These are phyloP conservation scores for Kluyveromyces marxianus DNA, from an alignment of 1,139 yeast genomes.

Conservation along the genomic window DNA sequence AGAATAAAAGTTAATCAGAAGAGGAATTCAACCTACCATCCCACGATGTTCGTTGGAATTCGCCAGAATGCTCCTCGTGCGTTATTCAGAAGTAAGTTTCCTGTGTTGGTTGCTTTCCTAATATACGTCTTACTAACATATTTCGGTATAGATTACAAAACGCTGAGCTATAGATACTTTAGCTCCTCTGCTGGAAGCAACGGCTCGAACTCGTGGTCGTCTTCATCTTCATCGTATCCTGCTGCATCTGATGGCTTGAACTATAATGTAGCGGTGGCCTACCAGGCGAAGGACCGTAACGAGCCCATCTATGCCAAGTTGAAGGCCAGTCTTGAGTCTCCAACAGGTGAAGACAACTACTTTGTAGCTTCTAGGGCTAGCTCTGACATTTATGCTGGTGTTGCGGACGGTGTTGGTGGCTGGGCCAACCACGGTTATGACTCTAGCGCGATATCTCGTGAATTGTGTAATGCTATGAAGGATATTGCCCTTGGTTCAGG, in stretches of 20 bases:
- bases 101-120: not conserved
- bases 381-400: constrained; percentile 56
- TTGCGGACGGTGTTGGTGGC: constrained; percentile 97
- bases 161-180: constrained; percentile 2
- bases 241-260: constrained; percentile 19
- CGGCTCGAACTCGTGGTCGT: constrained; percentile 4
- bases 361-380: constrained; percentile 42
- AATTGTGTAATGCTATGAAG: constrained; percentile 44
- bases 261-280: constrained; percentile 60
- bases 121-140: constrained; percentile 1
- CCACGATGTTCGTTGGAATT: constrained; percentile 1
- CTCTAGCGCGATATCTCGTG: constrained; percentile 73
- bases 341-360: constrained; percentile 85
- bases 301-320: constrained; percentile 36
- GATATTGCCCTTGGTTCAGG: constrained; percentile 19
- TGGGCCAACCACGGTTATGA: constrained; percentile 93
- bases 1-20: no score
- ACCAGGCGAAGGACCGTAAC: constrained; percentile 61
- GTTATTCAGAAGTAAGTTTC: constrained; percentile 2
- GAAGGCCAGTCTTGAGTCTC: constrained; percentile 35
- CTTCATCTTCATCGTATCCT: constrained; percentile 2
- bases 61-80: constrained; percentile 1
- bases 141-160: constrained; percentile 1
- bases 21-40: no score
- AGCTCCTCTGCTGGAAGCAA: constrained; percentile 2